A percentile compares a stretch with the other conserved stretches of the same genome.
Evolutionary conservation across 345 rosid species (phyloP).

Genomic region (Dimocarpus longan): DNA sequence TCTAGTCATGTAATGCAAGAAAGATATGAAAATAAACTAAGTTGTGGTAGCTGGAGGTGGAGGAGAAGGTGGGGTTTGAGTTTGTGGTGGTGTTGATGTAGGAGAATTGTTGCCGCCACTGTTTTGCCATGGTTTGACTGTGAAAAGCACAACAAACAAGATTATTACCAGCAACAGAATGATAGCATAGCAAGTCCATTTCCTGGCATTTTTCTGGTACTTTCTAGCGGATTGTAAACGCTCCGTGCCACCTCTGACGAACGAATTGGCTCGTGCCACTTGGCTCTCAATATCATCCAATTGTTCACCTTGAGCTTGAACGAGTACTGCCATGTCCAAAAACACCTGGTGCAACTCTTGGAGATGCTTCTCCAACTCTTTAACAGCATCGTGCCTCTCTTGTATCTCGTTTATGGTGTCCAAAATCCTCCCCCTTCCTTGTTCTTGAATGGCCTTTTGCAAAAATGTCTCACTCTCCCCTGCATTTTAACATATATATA

Average conservation of each 20-base stretch:
- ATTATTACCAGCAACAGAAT: slow-evolving; percentile 63
- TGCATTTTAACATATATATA: slow-evolving; percentile 24
- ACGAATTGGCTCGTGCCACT: slow-evolving; percentile 73
- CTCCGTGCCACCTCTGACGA: slow-evolving; percentile 59
- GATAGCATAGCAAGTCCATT: slow-evolving; percentile 77
- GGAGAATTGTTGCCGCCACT: slow-evolving; percentile 6
- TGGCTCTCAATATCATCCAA: slow-evolving; percentile 82
- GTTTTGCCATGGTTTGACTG: slow-evolving; percentile 64
- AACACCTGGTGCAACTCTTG: slow-evolving; percentile 89
- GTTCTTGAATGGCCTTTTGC: slow-evolving; percentile 90
- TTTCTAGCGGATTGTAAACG: slow-evolving; percentile 59
- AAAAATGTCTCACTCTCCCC: slow-evolving; percentile 91
- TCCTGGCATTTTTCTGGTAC: slow-evolving; percentile 73
- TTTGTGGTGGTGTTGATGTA: neutral
- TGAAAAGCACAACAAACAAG: slow-evolving; percentile 54
- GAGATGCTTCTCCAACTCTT: slow-evolving; percentile 76
- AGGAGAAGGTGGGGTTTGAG: neutral
- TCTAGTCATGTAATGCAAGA: too few relatives aligned
- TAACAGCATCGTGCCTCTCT: slow-evolving; percentile 89
- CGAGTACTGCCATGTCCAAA: slow-evolving; percentile 84
- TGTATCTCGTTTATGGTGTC: slow-evolving; percentile 83
- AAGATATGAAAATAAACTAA: neutral
- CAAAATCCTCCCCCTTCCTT: slow-evolving; percentile 77
- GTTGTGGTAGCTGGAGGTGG: neutral
- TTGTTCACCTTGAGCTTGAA: slow-evolving; percentile 74